These are phyloP conservation scores for Hanseniaspora vineae DNA, from an alignment of 805 yeast genomes.

Conservation along the genomic window DNA sequence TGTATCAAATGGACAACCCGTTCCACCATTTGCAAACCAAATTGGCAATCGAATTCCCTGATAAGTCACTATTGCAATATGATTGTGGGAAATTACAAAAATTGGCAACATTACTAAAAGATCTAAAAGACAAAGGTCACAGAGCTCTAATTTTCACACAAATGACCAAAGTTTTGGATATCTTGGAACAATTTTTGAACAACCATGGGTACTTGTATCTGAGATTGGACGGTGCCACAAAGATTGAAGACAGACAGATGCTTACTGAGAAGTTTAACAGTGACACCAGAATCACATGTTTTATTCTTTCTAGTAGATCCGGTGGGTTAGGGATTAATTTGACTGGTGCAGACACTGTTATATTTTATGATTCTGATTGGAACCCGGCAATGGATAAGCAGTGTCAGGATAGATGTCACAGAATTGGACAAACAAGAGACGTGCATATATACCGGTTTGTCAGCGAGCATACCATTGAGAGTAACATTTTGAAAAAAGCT, in stretches of 20 bases:
- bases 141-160: slow-evolving; percentile 93
- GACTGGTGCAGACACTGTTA: slow-evolving; percentile 98
- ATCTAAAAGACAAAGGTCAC: slow-evolving; percentile 77
- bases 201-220: slow-evolving; percentile 88
- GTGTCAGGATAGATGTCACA: slow-evolving; percentile 97
- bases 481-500: slow-evolving; percentile 85
- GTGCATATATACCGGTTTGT: slow-evolving; percentile 95
- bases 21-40: slow-evolving; percentile 79
- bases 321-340: slow-evolving; percentile 97
- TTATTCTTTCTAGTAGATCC: slow-evolving; percentile 87
- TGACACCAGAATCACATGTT: slow-evolving; percentile 77
- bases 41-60: slow-evolving; percentile 90
- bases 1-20: slow-evolving; percentile 27
- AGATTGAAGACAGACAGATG: slow-evolving; percentile 91
- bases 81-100: slow-evolving; percentile 96
- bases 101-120: slow-evolving; percentile 60
- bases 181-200: slow-evolving; percentile 83
- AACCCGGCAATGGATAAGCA: slow-evolving; percentile 99
- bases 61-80: slow-evolving; percentile 77
- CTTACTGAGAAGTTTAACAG: slow-evolving; percentile 86
- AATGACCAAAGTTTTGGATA: slow-evolving; percentile 93
- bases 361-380: slow-evolving; percentile 98
- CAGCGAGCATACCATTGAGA: slow-evolving; percentile 90
- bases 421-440: slow-evolving; percentile 96
- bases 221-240: slow-evolving; percentile 95